phyloP scores from a whole-genome alignment of 2,329 filamentous ascomycete genomes.

The Penicillium hesseltinei region DNA sequence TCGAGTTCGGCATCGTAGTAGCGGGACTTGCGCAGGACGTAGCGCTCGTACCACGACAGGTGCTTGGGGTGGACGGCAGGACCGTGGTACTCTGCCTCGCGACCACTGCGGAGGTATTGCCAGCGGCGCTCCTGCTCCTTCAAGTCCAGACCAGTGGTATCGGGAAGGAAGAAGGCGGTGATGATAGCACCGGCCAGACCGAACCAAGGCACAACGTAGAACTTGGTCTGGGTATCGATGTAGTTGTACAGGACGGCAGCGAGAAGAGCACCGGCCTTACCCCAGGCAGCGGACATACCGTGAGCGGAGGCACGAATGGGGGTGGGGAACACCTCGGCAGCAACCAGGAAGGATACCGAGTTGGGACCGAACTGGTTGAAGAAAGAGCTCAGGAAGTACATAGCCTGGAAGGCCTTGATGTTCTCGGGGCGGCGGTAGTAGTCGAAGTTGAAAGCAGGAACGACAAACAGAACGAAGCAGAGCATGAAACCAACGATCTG shows the following conservation, averaged over 20 bases:
- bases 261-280: slow-evolving; percentile 83
- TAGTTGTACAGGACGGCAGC: slow-evolving; percentile 94
- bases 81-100: slow-evolving; percentile 82
- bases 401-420: slow-evolving; percentile 89
- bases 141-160: slow-evolving; percentile 92
- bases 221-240: slow-evolving; percentile 79
- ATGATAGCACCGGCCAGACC: slow-evolving; percentile 82
- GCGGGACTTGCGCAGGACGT: slow-evolving; percentile 70
- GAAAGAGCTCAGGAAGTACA: slow-evolving; percentile 97
- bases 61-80: slow-evolving; percentile 88
- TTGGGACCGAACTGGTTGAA: slow-evolving; percentile 99
- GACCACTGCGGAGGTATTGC: slow-evolving; percentile 77
- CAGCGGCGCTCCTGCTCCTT: slow-evolving; percentile 97
- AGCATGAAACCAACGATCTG: slow-evolving; percentile 90
- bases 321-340: slow-evolving; percentile 94
- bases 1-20: slow-evolving; percentile 79
- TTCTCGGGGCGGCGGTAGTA: slow-evolving; percentile 72
- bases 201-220: slow-evolving; percentile 94
- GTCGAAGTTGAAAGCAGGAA: slow-evolving; percentile 82
- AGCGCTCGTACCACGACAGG: slow-evolving; percentile 81
- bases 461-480: slow-evolving; percentile 89
- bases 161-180: slow-evolving; percentile 84
- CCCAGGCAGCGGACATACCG: slow-evolving; percentile 87
- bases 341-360: slow-evolving; percentile 91
- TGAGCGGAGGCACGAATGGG: slow-evolving; percentile 90